phyloP scores from a whole-genome alignment of 2,329 filamentous ascomycete genomes.

The Fusarium lateritium region DNA sequence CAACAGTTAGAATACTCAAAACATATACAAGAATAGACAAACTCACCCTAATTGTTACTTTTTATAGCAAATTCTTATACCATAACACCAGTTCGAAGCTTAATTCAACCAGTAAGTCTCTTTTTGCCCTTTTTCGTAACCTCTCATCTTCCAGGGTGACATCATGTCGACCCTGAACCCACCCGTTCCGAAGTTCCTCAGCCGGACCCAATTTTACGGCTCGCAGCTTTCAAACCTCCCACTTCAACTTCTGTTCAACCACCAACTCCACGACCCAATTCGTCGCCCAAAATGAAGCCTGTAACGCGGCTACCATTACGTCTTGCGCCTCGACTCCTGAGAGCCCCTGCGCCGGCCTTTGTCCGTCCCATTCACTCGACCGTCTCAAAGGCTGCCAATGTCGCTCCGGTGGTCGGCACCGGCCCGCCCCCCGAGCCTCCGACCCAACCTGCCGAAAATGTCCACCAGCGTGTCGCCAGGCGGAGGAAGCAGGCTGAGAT shows the following conservation, averaged over 20 bases:
- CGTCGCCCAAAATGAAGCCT: slow-evolving; percentile 57
- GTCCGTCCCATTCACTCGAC: slow-evolving; percentile 54
- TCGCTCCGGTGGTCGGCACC: slow-evolving; percentile 67
- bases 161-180: slow-evolving; percentile 43
- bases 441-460: slow-evolving; percentile 58
- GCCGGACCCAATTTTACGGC: slow-evolving; percentile 44
- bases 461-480: slow-evolving; percentile 63
- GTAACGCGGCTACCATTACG: slow-evolving; percentile 58
- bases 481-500: slow-evolving; percentile 69
- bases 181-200: slow-evolving; percentile 31
- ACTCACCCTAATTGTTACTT: neutral
- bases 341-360: slow-evolving; percentile 21
- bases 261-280: slow-evolving; percentile 12
- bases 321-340: slow-evolving; percentile 49
- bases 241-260: slow-evolving; percentile 24
- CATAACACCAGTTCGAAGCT: neutral
- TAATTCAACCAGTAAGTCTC: neutral
- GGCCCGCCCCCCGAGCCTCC: slow-evolving; percentile 73
- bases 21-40: neutral
- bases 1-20: neutral
- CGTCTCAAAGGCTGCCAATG: slow-evolving; percentile 59
- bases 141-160: slow-evolving; percentile 32
- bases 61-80: neutral
- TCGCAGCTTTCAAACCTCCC: slow-evolving; percentile 22
- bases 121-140: neutral